These are phyloP conservation scores for Leccinum truebloodii DNA, from an alignment of 768 basidiomycete species.

Conservation along the genomic window DNA sequence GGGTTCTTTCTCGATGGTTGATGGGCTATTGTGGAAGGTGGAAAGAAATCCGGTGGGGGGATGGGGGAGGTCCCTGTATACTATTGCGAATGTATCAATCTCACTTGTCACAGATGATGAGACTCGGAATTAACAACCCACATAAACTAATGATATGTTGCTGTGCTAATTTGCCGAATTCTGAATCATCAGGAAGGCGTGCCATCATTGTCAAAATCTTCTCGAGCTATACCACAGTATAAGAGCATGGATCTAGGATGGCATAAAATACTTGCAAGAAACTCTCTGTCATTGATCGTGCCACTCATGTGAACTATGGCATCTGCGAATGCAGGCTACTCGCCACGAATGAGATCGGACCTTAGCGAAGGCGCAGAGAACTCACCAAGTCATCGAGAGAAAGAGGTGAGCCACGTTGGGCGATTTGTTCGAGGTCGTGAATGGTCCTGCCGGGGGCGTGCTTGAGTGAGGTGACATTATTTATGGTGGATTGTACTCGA, in stretches of 20 bases:
- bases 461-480: neutral
- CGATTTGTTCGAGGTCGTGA: slow-evolving; percentile 32
- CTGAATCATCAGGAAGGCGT: slow-evolving; percentile 38
- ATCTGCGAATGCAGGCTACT: slow-evolving; percentile 51
- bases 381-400: slow-evolving; percentile 31
- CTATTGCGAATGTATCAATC: slow-evolving; percentile 33
- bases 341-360: too few relatives aligned
- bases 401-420: slow-evolving; percentile 29
- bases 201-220: slow-evolving; percentile 63
- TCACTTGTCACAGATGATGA: neutral
- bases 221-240: slow-evolving; percentile 51
- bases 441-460: slow-evolving; percentile 18
- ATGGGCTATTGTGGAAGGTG: slow-evolving; percentile 9
- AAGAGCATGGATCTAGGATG: slow-evolving; percentile 7
- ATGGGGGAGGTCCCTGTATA: slow-evolving; percentile 81
- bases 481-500: slow-evolving; percentile 7
- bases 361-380: neutral
- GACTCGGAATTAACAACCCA: slow-evolving; percentile 36
- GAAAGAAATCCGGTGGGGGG: slow-evolving; percentile 60
- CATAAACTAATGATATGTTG: slow-evolving; percentile 53
- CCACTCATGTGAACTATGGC: slow-evolving; percentile 44
- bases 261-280: slow-evolving; percentile 47
- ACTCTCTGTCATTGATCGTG: slow-evolving; percentile 55
- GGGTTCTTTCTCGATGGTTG: slow-evolving; percentile 1
- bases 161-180: slow-evolving; percentile 42